Evolutionary conservation across 441 rosid species (phyloP).

Genomic region (Kokia cookei): DNA sequence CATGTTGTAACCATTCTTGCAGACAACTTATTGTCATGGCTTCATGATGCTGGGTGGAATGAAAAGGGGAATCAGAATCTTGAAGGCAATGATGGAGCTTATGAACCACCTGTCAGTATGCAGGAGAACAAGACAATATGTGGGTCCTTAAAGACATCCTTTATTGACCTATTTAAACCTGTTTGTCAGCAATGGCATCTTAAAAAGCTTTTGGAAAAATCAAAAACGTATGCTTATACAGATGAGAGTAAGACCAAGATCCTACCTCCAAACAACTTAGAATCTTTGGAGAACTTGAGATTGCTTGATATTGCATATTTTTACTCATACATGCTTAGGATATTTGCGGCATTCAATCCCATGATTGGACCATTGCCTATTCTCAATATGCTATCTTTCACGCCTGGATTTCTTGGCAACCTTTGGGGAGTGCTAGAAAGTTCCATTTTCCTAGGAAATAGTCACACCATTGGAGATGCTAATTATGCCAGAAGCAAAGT

Average conservation of each 20-base stretch:
- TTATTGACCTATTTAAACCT: conserved; percentile 61
- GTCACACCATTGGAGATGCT: conserved; percentile 16
- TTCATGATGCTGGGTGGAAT: conserved; percentile 40
- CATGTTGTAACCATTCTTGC: conserved; percentile 58
- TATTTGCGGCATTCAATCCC: conserved; percentile 63
- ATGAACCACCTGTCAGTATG: conserved; percentile 15
- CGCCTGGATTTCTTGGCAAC: conserved; percentile 71
- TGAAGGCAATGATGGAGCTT: conserved; percentile 36
- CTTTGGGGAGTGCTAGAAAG: conserved; percentile 70
- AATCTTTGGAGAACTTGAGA: conserved; percentile 40
- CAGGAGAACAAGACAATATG: conserved; percentile 23
- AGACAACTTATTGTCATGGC: conserved; percentile 51
- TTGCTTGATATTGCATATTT: conserved; percentile 70
- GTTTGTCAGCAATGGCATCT: conserved; percentile 97
- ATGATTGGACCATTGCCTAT: conserved; percentile 66
- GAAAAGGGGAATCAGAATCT: conserved; percentile 41
- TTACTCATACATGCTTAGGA: conserved; percentile 83
- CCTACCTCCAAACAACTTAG: conserved; percentile 19
- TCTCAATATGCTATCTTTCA: conserved; percentile 89
- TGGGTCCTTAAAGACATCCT: conserved; percentile 41
- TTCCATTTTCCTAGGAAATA: conserved; percentile 38
- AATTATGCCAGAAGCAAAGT: conserved; percentile 20
- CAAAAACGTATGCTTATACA: conserved; percentile 32
- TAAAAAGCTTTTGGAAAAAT: conserved; percentile 54
- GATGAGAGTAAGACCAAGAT: conserved; percentile 19